Percentiles rank a stretch among this genome's conserved stretches.
These are phyloP conservation scores for Metschnikowia noctiluminum DNA, from an alignment of 805 yeast genomes.

Conservation along the genomic window DNA sequence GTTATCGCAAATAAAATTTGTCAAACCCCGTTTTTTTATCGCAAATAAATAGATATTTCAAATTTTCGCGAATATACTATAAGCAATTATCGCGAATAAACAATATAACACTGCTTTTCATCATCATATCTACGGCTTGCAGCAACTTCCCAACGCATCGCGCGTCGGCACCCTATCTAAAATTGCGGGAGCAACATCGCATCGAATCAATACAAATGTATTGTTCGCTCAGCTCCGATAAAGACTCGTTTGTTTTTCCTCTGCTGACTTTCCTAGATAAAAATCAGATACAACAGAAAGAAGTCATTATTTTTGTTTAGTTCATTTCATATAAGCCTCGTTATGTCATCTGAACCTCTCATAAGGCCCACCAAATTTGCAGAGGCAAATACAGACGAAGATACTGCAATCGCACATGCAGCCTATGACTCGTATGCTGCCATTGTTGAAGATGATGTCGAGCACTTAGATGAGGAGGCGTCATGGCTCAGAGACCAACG, in stretches of 20 bases:
- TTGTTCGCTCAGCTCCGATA: no score
- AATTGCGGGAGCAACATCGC: no score
- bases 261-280: no score
- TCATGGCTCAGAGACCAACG: slow-evolving; percentile 52
- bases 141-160: no score
- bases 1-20: neutral
- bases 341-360: slow-evolving; percentile 6
- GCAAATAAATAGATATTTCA: neutral
- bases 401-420: slow-evolving; percentile 26
- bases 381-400: slow-evolving; percentile 9
- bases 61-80: no score
- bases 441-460: slow-evolving; percentile 31
- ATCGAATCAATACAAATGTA: no score
- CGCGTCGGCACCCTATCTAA: no score
- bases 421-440: slow-evolving; percentile 40
- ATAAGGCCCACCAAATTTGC: slow-evolving; percentile 6
- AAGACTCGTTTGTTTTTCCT: no score
- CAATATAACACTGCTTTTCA: no score
- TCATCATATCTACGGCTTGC: no score
- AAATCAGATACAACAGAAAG: no score
- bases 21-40: neutral
- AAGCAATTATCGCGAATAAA: neutral
- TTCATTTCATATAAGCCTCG: neutral
- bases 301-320: no score
- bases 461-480: slow-evolving; percentile 37